Evolutionary conservation across 345 rosid genomes (phyloP), one percentile per base, ranked within the genome.

Genomic region (Erodium maritimum): DNA sequence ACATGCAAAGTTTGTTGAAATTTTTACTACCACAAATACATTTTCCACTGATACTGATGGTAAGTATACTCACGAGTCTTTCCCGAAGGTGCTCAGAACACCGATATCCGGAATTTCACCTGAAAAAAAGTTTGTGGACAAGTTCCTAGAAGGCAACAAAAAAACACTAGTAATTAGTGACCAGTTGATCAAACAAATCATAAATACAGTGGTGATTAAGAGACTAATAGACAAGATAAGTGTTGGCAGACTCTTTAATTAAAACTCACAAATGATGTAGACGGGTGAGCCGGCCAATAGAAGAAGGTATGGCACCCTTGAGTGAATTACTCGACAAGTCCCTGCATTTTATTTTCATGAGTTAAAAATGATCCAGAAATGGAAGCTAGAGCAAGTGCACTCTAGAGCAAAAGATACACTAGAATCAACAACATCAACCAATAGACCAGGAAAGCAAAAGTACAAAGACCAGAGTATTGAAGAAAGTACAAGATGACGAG

Each of bases 81-180:
- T 75, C 21, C 89, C 85, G 24, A 91, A 91, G 60, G 77, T 73
- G 78, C 90, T 84, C 37, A 91, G 73, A 58, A 85, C 77, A 64
- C 98, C 98, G 54, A 82, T 71, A 63, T 86, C 94, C 16, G 98
- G 98, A 22, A 91, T 88, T 73, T 86, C 96, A 29, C 96, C 98
- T 13, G 94, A 86, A 79, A 91, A 87, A 63, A 84, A 91, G 78
- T 91, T 91, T 61, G 95, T 71, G 0, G 97, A 91, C 65, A 91
- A 71, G 52, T 91, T 91, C 77, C 98, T 91, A 68, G 58, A 55
- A 60, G 63, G 23, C 50, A 22, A 58, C 56, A 59, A 54, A 65
- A 5, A 58, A 63, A 19, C 66, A 11, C 8, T 4, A 29, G 8
- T 29, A 4, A 29, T 29, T 29, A 29, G 37, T 29, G 9, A 29